Conservation (phyloP, 2,329 filamentous ascomycete species). For the Ceratocystis albifundus region DNA sequence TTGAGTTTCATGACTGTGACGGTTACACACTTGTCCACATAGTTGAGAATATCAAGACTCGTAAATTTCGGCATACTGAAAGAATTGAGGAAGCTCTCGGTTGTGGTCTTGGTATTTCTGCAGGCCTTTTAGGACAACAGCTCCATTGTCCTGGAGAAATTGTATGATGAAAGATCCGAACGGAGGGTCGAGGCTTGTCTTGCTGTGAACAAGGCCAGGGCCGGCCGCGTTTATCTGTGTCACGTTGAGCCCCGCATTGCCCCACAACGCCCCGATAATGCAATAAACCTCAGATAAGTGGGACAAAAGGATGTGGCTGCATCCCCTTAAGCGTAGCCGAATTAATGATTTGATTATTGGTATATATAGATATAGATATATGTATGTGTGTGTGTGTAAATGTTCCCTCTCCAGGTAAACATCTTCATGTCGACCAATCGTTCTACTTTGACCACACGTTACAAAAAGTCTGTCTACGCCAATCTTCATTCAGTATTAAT, state of each 20-base stretch:
- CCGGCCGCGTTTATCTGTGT: neutral
- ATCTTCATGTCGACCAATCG: neutral
- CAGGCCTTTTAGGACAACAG: no score
- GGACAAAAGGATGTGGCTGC: neutral
- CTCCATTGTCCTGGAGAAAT: no score
- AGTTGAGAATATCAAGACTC: conserved; percentile 43
- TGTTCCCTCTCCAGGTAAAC: neutral
- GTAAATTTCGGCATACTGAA: conserved; percentile 17
- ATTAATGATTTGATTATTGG: neutral
- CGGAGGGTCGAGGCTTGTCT: no score
- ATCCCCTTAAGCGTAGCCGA: neutral
- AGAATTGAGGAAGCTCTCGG: neutral
- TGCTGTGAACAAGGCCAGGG: neutral
- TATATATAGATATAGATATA: no score
- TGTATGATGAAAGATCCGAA: neutral
- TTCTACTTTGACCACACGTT: neutral
- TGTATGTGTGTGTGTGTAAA: no score
- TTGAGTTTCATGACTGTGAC: no score
- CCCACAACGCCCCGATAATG: conserved; percentile 3
- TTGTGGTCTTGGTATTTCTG: no score
- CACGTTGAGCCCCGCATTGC: neutral
- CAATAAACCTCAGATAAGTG: neutral
- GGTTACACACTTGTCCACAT: conserved; percentile 43
- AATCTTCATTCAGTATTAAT: neutral
- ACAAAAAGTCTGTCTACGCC: neutral